A percentile compares a stretch with the other conserved stretches of the same genome.
Conservation (phyloP, 768 basidiomycete genomes). For the Harrya chromipes region DNA sequence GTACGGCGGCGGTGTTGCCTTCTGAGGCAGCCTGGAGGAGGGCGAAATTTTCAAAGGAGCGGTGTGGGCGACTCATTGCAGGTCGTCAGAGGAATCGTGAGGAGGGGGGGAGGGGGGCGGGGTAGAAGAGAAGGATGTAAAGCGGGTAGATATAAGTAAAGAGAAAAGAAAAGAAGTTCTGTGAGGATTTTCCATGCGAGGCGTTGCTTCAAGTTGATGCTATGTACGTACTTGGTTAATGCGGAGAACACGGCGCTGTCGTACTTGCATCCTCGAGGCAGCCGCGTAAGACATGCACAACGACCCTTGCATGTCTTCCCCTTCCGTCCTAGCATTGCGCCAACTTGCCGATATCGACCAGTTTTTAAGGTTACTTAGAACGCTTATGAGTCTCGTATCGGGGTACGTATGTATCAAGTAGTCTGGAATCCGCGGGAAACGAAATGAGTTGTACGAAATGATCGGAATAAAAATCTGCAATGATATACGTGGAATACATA, state of each 20-base stretch:
- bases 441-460: conserved; percentile 18
- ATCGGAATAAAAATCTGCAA: conserved; percentile 17
- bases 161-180: conserved; percentile 11
- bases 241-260: conserved; percentile 12
- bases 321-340: conserved; percentile 7
- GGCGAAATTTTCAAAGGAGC: conserved; percentile 39
- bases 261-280: conserved; percentile 26
- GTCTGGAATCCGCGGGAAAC: conserved; percentile 8
- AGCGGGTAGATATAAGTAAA: not conserved
- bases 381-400: conserved; percentile 15
- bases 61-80: conserved; percentile 36
- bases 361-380: conserved; percentile 16
- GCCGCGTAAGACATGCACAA: conserved; percentile 2
- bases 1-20: conserved; percentile 55
- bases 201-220: conserved; percentile 12
- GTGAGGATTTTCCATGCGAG: conserved; percentile 20
- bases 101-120: conserved; percentile 4
- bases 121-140: conserved; percentile 1
- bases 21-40: conserved; percentile 55
- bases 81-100: conserved; percentile 33
- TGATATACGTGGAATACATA: conserved; percentile 24
- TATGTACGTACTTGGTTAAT: conserved; percentile 30
- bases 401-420: conserved; percentile 11
- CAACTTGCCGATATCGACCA: not conserved
- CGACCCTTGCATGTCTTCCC: conserved; percentile 3